Base-by-base conservation (phyloP, 345 rosid species). In the Euclidium syriacum region DNA sequence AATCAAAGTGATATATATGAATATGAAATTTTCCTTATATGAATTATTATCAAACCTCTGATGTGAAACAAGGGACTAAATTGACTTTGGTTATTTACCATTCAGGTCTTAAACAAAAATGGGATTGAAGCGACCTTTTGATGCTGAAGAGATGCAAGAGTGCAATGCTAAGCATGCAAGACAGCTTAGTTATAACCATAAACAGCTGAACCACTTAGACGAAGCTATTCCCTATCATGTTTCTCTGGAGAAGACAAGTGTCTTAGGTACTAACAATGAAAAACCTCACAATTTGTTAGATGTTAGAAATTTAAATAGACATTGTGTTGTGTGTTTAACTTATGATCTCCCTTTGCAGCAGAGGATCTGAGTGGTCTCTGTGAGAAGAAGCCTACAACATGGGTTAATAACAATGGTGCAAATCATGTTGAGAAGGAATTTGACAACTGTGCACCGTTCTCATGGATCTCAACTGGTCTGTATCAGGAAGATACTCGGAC, bases 101-200 rank as follows among this genome's bases (percentile, higher is more conserved):
- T 34, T 49, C 58, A 48, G 65, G 51, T 32, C 27, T 16, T 26
- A 1, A 25, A 73, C 12, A 30, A 32, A 53, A 48, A 82, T 80
- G 88, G 80, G 78, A 73, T 56, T 72, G 53, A 83, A 83, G 67
- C 54, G 88, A 44, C 81, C 80, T 53, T 83, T 74, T 67, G 67
- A 72, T 32, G 81, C 75, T 44, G 83, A 80, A 51, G 80, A 74
- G 72, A 67, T 76, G 56, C 69, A 70, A 46, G 83, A 76, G 42
- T 67, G 65, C 52, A 65, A 78, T 35, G 68, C 62, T 47, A 83
- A 80, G 66, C 81, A 80, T 22, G 66, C 81, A 35, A 78, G 81
- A 46, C 78, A 70, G 44, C 58, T 76, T 53, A 73, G 60, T 24
- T 58, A 64, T 48, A 23, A 19, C 54, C 52, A 60, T 36, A 68